Percentiles rank a stretch among this genome's conserved stretches.
These are phyloP conservation scores for Trametes coccinea DNA, from an alignment of 768 basidiomycete species.

Conservation along the genomic window DNA sequence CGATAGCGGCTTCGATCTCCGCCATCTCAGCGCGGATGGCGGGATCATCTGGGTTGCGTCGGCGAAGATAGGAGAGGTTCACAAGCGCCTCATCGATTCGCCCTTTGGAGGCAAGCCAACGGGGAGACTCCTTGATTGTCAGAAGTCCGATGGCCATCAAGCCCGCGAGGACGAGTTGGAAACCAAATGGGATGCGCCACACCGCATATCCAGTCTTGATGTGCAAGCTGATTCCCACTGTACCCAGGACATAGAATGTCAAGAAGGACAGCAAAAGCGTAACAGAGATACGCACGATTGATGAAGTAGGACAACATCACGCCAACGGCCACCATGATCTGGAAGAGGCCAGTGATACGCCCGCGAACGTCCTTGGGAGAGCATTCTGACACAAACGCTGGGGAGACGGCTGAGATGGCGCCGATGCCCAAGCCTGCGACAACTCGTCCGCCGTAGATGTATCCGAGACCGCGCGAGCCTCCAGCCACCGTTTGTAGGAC, in stretches of 20 bases:
- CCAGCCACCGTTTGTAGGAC: slow-evolving; percentile 70
- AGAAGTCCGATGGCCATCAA: slow-evolving; percentile 67
- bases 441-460: slow-evolving; percentile 82
- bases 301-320: slow-evolving; percentile 86
- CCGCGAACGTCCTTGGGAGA: slow-evolving; percentile 86
- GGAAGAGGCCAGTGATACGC: slow-evolving; percentile 82
- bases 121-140: slow-evolving; percentile 76
- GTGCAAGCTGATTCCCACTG: slow-evolving; percentile 63
- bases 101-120: slow-evolving; percentile 73
- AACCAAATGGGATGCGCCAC: slow-evolving; percentile 74
- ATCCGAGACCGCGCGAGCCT: slow-evolving; percentile 54
- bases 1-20: slow-evolving; percentile 80
- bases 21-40: slow-evolving; percentile 60
- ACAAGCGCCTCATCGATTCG: slow-evolving; percentile 50
- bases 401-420: slow-evolving; percentile 82
- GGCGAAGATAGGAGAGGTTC: slow-evolving; percentile 68
- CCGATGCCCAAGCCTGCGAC: slow-evolving; percentile 82
- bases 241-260: not conserved
- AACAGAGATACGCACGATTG: slow-evolving; percentile 53
- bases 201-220: slow-evolving; percentile 46
- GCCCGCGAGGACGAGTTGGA: slow-evolving; percentile 75
- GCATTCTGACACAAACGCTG: slow-evolving; percentile 86
- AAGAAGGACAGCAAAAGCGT: not conserved
- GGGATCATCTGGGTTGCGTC: slow-evolving; percentile 40
- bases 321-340: slow-evolving; percentile 85